Base-by-base conservation (phyloP, 1,284 basidiomycete genomes). In the Microbotryomycetes sp. region DNA sequence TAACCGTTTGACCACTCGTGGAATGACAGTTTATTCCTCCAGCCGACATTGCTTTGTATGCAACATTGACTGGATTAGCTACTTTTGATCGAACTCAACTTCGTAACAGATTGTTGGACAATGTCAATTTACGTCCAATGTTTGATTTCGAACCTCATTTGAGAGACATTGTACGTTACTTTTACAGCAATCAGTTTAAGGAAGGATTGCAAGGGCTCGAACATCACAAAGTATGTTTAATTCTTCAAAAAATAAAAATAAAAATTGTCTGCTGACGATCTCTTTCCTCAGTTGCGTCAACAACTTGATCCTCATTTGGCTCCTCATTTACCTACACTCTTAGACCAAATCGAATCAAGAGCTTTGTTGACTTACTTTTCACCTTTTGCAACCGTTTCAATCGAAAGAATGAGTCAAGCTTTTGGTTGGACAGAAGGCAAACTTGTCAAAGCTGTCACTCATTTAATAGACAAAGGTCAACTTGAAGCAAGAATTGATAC, bases 91-190 rank as follows among this genome's bases (percentile, higher is more conserved):
- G 91, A 3, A 78, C 81, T 0, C 78, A 81, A n/a, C 84, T 92
- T 75, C 86, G 86, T 69, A 71, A 81, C 0, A 81, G 73, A 32
- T 78, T 92, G 14, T 75, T 90, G 28, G 85, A 85, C 60, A 89
- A 86, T 70, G 77, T 84, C 3, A 79, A 79, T 4, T 88, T 92
- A 68, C 80, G 83, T 2, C 79, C 82, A 31, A 89, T 89, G 73
- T 83, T 92, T 55, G 91, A 93, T 70, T 84, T 88, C 68, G 89
- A 91, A 73, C 86, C 88, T 0, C 89, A 90, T 69, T 77, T 89
- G 49, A 82, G 88, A 31, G 89, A 92, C 60, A 81, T 93, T 45
- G 79, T 92, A 45, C 87, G 87, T 62, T 82, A 86, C 3, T 93
- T 90, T 76, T 84, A 88, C 79, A 79, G 80, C 61, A 90, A 86